These are phyloP conservation scores for Pezicula radicicola DNA, from an alignment of 2,329 filamentous ascomycete genomes.

Conservation along the genomic window DNA sequence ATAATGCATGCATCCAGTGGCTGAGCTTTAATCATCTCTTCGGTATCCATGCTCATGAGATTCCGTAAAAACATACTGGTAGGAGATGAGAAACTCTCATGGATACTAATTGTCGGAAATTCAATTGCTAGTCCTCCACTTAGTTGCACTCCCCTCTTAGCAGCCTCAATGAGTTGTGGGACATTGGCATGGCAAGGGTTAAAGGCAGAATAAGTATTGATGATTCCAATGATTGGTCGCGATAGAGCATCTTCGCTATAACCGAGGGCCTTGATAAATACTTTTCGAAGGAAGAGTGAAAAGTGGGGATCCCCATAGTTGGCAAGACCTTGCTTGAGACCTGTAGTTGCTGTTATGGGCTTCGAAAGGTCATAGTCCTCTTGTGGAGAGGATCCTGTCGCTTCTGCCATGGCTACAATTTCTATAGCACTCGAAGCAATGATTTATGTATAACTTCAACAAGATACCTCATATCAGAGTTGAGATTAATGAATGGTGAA, in stretches of 20 bases:
- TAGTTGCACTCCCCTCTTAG: conserved; percentile 65
- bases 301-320: conserved; percentile 74
- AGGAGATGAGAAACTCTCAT: conserved; percentile 66
- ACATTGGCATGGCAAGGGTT: conserved; percentile 74
- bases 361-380: conserved; percentile 56
- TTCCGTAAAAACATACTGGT: conserved; percentile 76
- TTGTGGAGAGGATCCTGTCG: background rate
- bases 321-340: conserved; percentile 62
- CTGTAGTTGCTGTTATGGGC: conserved; percentile 46
- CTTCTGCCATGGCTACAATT: background rate
- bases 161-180: conserved; percentile 68
- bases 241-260: conserved; percentile 71
- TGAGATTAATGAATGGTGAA: no score
- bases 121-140: conserved; percentile 66
- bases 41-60: conserved; percentile 76
- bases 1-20: conserved; percentile 66
- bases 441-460: background rate
- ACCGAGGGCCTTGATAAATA: conserved; percentile 74
- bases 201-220: conserved; percentile 71
- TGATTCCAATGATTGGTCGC: conserved; percentile 69
- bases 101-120: conserved; percentile 71
- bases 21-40: conserved; percentile 73
- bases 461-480: no score
- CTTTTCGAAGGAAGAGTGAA: conserved; percentile 70
- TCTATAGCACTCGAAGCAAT: background rate